Percentiles rank a stretch among this genome's conserved stretches.
Evolutionary conservation across 306 rosid species (phyloP).

Genomic region (Amphicarpaea edgeworthii): DNA sequence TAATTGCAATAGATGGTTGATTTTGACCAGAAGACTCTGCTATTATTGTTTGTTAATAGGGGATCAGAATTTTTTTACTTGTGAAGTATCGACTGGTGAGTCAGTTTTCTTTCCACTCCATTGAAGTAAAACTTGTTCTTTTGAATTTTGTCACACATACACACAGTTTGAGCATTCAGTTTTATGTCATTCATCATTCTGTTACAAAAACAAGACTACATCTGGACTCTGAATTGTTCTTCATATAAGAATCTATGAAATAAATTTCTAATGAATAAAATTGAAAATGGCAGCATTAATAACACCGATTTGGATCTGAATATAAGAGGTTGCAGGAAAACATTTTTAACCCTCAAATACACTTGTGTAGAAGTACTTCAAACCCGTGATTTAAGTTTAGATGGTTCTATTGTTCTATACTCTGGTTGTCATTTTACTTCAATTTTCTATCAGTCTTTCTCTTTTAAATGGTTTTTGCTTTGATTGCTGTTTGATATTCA

Average conservation of each 20-base stretch:
- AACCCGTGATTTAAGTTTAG: constrained; percentile 23
- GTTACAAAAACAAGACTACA: constrained; percentile 1
- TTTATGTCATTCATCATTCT: constrained; percentile 5
- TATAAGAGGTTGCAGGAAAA: constrained; percentile 30
- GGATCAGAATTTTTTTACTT: constrained; percentile 9
- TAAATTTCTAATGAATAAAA: neutral
- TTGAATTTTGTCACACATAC: neutral
- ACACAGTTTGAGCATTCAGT: neutral
- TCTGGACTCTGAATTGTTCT: constrained; percentile 19
- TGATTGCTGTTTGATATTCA: too few species aligned
- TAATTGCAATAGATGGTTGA: neutral
- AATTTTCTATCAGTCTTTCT: constrained; percentile 10
- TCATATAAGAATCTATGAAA: constrained; percentile 12
- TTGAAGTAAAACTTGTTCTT: constrained; percentile 22
- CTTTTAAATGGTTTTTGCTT: too few species aligned
- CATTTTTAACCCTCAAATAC: constrained; percentile 19
- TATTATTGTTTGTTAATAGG: constrained; percentile 7
- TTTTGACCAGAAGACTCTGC: neutral
- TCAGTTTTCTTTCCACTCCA: neutral
- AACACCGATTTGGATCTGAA: constrained; percentile 11
- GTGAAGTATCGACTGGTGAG: neutral
- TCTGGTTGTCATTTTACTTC: constrained; percentile 7
- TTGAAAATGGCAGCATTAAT: neutral
- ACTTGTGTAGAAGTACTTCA: neutral
- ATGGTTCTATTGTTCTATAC: constrained; percentile 10